Conservation (phyloP, 108 stramenopile genomes). For the Conticribra weissflogii region DNA sequence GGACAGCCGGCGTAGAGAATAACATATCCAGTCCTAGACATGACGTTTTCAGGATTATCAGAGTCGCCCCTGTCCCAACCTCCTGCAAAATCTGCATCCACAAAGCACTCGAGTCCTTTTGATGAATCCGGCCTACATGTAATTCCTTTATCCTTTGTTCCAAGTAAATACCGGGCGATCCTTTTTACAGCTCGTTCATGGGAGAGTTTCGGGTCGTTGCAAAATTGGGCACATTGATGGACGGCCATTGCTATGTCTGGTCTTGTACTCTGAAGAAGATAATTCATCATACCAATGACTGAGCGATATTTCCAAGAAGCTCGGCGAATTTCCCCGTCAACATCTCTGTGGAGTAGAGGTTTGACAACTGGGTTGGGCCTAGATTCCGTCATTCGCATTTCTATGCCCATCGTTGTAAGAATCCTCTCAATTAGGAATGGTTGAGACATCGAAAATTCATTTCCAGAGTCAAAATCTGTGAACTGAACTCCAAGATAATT, state of each 20-base stretch:
- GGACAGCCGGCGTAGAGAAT: slow-evolving; percentile 20
- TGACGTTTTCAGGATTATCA: slow-evolving; percentile 20
- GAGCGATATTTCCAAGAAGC: slow-evolving; percentile 29
- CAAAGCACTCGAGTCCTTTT: slow-evolving; percentile 48
- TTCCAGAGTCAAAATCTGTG: slow-evolving; percentile 21
- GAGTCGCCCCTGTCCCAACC: slow-evolving; percentile 35
- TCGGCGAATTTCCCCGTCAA: background rate
- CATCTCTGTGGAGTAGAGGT: slow-evolving; percentile 6
- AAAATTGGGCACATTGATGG: slow-evolving; percentile 51
- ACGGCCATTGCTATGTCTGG: slow-evolving; percentile 58
- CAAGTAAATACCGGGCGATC: slow-evolving; percentile 56
- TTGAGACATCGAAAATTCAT: slow-evolving; percentile 32
- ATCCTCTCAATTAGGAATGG: slow-evolving; percentile 53
- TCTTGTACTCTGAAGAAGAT: slow-evolving; percentile 46
- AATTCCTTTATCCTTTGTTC: slow-evolving; percentile 49
- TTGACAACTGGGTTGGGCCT: slow-evolving; percentile 10
- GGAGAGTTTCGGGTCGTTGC: slow-evolving; percentile 27
- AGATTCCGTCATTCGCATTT: background rate
- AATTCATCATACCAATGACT: slow-evolving; percentile 57
- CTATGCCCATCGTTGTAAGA: slow-evolving; percentile 5
- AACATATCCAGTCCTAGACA: slow-evolving; percentile 18
- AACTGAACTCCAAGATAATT: slow-evolving; percentile 59
- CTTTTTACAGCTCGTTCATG: slow-evolving; percentile 57
- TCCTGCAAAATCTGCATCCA: slow-evolving; percentile 59
- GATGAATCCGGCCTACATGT: slow-evolving; percentile 36